These are phyloP conservation scores for Marasmius tenuissimus DNA, from an alignment of 1,284 basidiomycete species.

Conservation along the genomic window DNA sequence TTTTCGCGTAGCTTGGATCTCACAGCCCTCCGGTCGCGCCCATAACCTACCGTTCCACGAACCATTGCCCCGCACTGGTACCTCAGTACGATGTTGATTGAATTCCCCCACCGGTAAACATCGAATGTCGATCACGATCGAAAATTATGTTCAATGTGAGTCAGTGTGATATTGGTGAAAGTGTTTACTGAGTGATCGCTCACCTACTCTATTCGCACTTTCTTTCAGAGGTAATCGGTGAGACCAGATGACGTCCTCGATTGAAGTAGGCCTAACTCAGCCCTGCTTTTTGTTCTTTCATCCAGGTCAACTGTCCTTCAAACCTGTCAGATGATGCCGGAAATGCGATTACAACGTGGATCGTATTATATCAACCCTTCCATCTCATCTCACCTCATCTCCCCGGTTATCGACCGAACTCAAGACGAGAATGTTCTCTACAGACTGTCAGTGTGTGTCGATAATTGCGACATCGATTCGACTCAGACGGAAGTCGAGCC, in stretches of 20 bases:
- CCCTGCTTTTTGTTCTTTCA: not conserved
- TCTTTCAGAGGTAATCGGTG: not conserved
- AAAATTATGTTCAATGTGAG: not conserved
- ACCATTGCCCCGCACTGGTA: not conserved
- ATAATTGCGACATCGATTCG: not conserved
- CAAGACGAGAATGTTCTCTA: not conserved
- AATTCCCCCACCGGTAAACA: not conserved
- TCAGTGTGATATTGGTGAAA: not conserved
- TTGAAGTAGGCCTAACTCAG: not conserved
- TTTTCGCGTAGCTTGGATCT: too few relatives aligned
- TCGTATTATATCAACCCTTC: not conserved
- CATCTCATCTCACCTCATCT: not conserved
- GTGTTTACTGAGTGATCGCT: not conserved
- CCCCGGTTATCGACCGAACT: not conserved
- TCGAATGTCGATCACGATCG: not conserved
- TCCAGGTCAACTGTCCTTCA: not conserved
- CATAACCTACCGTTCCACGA: too few relatives aligned
- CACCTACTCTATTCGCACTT: not conserved
- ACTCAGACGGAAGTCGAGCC: not conserved
- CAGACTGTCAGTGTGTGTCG: not conserved
- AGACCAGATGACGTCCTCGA: not conserved
- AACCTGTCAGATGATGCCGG: too few relatives aligned
- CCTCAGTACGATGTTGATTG: not conserved
- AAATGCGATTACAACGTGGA: too few relatives aligned
- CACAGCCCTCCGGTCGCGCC: too few relatives aligned